Evolutionary conservation across 257 asterid species (phyloP), one percentile per base, ranked within the genome.

Genomic region (Solanum virginianum): DNA sequence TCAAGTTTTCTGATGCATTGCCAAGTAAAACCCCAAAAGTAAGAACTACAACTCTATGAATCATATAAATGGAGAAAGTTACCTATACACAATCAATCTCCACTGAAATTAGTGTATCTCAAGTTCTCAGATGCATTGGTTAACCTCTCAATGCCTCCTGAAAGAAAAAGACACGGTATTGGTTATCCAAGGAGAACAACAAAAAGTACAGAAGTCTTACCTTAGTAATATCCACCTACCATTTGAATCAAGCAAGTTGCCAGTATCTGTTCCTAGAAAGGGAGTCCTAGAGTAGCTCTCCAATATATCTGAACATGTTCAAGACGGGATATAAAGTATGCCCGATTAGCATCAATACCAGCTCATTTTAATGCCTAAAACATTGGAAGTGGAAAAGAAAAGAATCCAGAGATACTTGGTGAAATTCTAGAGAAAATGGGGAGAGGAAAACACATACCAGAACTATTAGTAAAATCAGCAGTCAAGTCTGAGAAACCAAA

Each of bases 271-370:
- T 79, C 94, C 70, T 80, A 90, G 63, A 84, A 90, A 93, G 75
- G 92, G 91, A 86, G 95, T 87, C 90, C 95, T 88, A 83, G 91
- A 89, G 85, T 88, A 93, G 87, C 88, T 91, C 85, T 89, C 97
- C 87, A 94, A 87, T 85, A 94, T 86, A 84, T 91, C 98, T 94
- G 92, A 84, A 53, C 82, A 77, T 77, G 82, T 63, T 77, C 49
- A 77, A 77, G 90, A 86, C 22, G 51, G 84, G 84, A 77, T 80
- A 59, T 39, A 82, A 62, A 49, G 26, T 32, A 82, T 26, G 18
- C 22, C 32, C 41, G 18, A 62, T 60, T 82, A 82, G 77, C 77
- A 51, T 77, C 82, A 77, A 77, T 22, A 49, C 81, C 59, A 29
- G 26, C 32, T n/a, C 60, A 43, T 43, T 59, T 18, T 15, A 83